Evolutionary conservation across 192 early-diverging fungal genomes (phyloP), one percentile per base, ranked within the genome.

Genomic region (Coemansia sp.): DNA sequence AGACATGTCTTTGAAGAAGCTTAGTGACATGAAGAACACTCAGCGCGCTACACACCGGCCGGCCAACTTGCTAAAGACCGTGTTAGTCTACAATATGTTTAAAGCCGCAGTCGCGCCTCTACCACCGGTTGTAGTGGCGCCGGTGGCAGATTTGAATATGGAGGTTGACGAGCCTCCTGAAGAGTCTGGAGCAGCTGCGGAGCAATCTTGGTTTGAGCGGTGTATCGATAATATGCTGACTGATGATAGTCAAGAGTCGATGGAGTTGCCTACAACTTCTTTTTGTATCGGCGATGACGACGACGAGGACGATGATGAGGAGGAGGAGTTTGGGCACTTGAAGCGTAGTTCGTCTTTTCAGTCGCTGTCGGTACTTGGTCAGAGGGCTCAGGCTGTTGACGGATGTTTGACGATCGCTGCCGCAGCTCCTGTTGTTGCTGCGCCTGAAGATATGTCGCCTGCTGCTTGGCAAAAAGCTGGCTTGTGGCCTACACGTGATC

Each of bases 191-290:
- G 73, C 67, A 0, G 74, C 61, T 5, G 80, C 75, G 4, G 81
- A 83, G 81, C 81, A 79, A 55, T 79, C 81, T 12, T 83, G 81
- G 81, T 83, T 83, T 63, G 81, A 83, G 73, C 65, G 68, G 38
- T 83, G 81, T 41, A 73, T 83, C 6, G 81, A 83, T 44, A 44
- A 49, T 3, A 76, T 83, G 73, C 69, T 78, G 9, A 72, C 68
- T 0, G 74, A 75, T 15, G 81, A 83, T 7, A 64, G 55, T 16
- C 53, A 62, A 34, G 72, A 74, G 33, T 18, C 44, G 1, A 52
- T 44, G 65, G 58, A 61, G 2, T 13, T 16, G 22, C 22, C 52
- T 6, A 18, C 29, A 5, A n/a, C 57, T 24, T 24, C 61, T 3
- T 62, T 62, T 22, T 62, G 36, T 18, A 22, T 44, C 29, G 67